Evolutionary conservation across 2,329 filamentous ascomycete genomes (phyloP), one percentile per base, ranked within the genome.

Genomic region (Xylariaceae sp.): DNA sequence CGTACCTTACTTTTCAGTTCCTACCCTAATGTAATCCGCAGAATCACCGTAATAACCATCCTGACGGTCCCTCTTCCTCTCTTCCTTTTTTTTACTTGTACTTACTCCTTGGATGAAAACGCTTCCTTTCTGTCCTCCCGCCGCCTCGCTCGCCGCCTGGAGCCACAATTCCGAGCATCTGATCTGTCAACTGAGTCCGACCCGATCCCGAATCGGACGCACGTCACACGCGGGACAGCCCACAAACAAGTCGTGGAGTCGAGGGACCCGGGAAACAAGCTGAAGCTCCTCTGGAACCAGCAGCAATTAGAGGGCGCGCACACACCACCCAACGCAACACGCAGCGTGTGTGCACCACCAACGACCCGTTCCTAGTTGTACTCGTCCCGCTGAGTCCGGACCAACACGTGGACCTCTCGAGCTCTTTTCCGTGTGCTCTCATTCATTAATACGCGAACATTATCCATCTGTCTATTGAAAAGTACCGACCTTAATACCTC

Each of bases 241-340:
- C 51, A 17, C 53, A 44, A 51, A 23, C 34, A 9, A 39, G 18
- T 30, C 23, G 23, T 30, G 57, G 56, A 58, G 50, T 13, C 17
- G 57, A 62, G 52, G 55, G 60, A 57, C 55, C 55, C 53, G 50
- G 53, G 57, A 55, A 56, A 62, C 54, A 56, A 59, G 44, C 4
- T n/a, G 11, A 45, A 44, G 39, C 53, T 8, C 41, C 49, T 44
- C 51, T 44, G 10, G 13, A 48, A 55, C 17, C 39, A 15, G n/a
- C 51, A 53, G 13, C 35, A 39, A 51, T 15, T 44, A 18, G 48
- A 37, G 23, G 11, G 37, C 37, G 37, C 37, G 11, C 37, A 41
- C 37, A 13, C 37, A 10, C 37, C 49, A 53, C 37, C 53, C 44
- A 34, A 53, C 51, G 15, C 45, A 34, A 35, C 35, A 56, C 56